Conservation (phyloP, 2,329 filamentous ascomycete genomes). For the Lasiodiplodia citricola region DNA sequence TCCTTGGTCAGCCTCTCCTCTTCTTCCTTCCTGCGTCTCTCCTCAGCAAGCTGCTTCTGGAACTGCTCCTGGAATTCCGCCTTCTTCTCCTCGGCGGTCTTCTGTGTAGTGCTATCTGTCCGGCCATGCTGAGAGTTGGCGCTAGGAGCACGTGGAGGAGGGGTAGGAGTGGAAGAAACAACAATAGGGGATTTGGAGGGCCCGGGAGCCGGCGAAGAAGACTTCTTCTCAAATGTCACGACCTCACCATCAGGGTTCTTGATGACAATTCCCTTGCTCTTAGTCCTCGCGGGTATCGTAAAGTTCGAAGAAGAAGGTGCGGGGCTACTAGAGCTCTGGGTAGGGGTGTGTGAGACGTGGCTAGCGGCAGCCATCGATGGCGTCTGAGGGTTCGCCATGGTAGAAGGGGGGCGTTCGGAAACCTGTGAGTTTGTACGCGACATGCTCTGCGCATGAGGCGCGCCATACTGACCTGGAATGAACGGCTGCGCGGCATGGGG, state of each 20-base stretch:
- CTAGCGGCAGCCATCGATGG: slow-evolving; percentile 51
- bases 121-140: slow-evolving; percentile 69
- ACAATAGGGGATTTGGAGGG: slow-evolving; percentile 66
- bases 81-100: slow-evolving; percentile 76
- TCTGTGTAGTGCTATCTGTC: slow-evolving; percentile 71
- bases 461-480: slow-evolving; percentile 60
- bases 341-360: slow-evolving; percentile 57
- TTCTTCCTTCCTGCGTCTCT: slow-evolving; percentile 48
- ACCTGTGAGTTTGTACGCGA: slow-evolving; percentile 69
- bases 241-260: slow-evolving; percentile 82
- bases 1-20: slow-evolving; percentile 49
- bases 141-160: slow-evolving; percentile 74
- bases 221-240: slow-evolving; percentile 64
- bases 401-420: slow-evolving; percentile 65
- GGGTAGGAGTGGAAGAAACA: slow-evolving; percentile 74
- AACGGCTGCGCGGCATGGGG: slow-evolving; percentile 53
- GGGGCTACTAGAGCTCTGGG: slow-evolving; percentile 62
- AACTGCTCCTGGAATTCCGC: slow-evolving; percentile 71
- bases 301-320: slow-evolving; percentile 67
- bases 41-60: slow-evolving; percentile 52
- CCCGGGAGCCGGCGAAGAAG: slow-evolving; percentile 54
- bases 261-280: slow-evolving; percentile 80
- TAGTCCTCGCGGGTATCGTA: slow-evolving; percentile 65
- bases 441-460: slow-evolving; percentile 70
- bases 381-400: slow-evolving; percentile 65